These are phyloP conservation scores for Kazachstania viticola DNA, from an alignment of 805 yeast species.

Conservation along the genomic window DNA sequence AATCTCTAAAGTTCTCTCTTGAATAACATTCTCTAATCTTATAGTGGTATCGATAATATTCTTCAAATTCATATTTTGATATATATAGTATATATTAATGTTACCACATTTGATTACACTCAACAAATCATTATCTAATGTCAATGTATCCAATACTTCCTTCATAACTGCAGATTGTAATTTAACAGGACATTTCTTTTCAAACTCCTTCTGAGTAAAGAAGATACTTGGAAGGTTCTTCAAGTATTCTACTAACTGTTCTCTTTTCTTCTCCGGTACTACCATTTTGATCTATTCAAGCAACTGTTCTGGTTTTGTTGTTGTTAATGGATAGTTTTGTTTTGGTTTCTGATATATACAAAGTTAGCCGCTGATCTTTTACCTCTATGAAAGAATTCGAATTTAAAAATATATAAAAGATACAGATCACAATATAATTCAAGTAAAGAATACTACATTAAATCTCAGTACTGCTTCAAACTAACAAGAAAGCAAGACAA, in stretches of 20 bases:
- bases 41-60: background rate
- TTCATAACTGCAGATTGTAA: conserved; percentile 2
- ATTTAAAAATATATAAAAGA: too few relatives aligned
- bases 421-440: too few relatives aligned
- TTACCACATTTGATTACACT: conserved; percentile 46
- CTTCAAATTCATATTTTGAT: background rate
- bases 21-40: background rate
- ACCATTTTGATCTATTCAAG: too few relatives aligned
- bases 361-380: too few relatives aligned
- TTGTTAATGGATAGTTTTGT: too few relatives aligned
- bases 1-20: conserved; percentile 2
- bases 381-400: too few relatives aligned
- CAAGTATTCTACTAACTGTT: background rate
- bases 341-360: too few relatives aligned
- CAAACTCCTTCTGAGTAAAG: conserved; percentile 8
- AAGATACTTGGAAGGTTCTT: conserved; percentile 1
- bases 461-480: too few relatives aligned
- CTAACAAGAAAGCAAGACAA: too few relatives aligned
- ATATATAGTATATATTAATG: conserved; percentile 32
- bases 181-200: conserved; percentile 5
- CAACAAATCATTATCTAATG: conserved; percentile 1
- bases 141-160: conserved; percentile 3
- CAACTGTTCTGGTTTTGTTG: background rate
- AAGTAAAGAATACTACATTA: too few relatives aligned
- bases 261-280: conserved; percentile 1